These are phyloP conservation scores for Neoascochyta sp. DNA, from an alignment of 2,329 filamentous ascomycete genomes.

Conservation along the genomic window DNA sequence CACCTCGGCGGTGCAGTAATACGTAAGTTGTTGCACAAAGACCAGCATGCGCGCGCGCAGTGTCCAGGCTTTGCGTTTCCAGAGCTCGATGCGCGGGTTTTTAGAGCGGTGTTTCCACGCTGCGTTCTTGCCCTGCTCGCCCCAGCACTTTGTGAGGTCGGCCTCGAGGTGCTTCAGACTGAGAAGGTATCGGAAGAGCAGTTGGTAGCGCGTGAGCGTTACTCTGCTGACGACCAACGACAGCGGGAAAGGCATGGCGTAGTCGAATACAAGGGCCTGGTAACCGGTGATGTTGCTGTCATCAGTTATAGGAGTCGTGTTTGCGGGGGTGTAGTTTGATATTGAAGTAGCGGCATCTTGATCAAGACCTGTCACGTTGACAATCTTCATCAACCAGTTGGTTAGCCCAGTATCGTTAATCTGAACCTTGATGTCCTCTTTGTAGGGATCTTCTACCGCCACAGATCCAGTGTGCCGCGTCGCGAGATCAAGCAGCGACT, in stretches of 20 bases:
- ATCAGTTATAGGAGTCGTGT: slow-evolving; percentile 57
- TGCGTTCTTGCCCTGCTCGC: slow-evolving; percentile 75
- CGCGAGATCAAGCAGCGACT: slow-evolving; percentile 92
- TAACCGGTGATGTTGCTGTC: slow-evolving; percentile 88
- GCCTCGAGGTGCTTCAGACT: slow-evolving; percentile 87
- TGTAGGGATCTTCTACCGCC: slow-evolving; percentile 91
- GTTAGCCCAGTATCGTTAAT: slow-evolving; percentile 95
- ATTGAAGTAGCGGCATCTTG: slow-evolving; percentile 64
- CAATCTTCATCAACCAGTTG: slow-evolving; percentile 91
- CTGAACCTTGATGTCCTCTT: slow-evolving; percentile 94
- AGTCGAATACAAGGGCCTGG: slow-evolving; percentile 90
- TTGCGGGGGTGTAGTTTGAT: slow-evolving; percentile 68
- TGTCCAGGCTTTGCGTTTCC: slow-evolving; percentile 92
- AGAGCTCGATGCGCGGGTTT: slow-evolving; percentile 72
- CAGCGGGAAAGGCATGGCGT: slow-evolving; percentile 88
- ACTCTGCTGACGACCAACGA: slow-evolving; percentile 94
- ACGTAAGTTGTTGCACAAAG: slow-evolving; percentile 93
- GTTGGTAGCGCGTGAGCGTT: slow-evolving; percentile 94
- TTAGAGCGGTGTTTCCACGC: slow-evolving; percentile 81
- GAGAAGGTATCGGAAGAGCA: slow-evolving; percentile 89
- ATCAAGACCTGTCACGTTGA: slow-evolving; percentile 93
- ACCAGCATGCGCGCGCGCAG: slow-evolving; percentile 90
- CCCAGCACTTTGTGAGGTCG: slow-evolving; percentile 82
- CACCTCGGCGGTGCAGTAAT: slow-evolving; percentile 95
- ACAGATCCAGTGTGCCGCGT: slow-evolving; percentile 94